Conservation (phyloP, 2,329 filamentous ascomycete genomes). For the Beauveria caledonica region DNA sequence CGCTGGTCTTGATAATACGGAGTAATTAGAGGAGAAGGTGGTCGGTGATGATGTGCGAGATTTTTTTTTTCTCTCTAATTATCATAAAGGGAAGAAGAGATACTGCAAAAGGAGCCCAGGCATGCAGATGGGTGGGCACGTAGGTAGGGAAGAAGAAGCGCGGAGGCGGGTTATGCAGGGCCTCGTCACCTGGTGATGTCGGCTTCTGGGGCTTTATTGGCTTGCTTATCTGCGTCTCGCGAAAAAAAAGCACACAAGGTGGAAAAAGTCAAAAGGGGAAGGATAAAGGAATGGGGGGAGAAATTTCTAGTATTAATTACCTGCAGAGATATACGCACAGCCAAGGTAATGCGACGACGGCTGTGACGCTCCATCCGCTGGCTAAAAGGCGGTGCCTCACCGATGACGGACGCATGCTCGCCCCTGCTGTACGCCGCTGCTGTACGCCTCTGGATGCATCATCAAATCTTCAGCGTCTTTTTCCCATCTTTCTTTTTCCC, state of each 20-base stretch:
- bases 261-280: not conserved
- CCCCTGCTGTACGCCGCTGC: not conserved
- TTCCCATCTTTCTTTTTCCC: not conserved
- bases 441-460: not conserved
- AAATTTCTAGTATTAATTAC: not conserved
- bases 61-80: not conserved
- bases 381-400: not conserved
- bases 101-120: not conserved
- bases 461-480: not conserved
- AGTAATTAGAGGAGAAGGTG: too few relatives aligned
- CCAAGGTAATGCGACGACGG: not conserved
- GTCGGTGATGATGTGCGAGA: too few relatives aligned
- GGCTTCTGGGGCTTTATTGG: not conserved
- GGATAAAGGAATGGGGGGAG: not conserved
- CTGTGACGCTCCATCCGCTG: not conserved
- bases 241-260: not conserved
- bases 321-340: not conserved
- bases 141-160: not conserved
- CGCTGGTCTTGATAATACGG: not conserved
- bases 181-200: not conserved
- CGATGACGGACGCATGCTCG: slow-evolving; percentile 6
- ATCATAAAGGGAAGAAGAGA: not conserved
- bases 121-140: not conserved
- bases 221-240: not conserved
- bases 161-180: not conserved